Conservation (phyloP, 352 stramenopile genomes). For the Phytophthora tentaculata region DNA sequence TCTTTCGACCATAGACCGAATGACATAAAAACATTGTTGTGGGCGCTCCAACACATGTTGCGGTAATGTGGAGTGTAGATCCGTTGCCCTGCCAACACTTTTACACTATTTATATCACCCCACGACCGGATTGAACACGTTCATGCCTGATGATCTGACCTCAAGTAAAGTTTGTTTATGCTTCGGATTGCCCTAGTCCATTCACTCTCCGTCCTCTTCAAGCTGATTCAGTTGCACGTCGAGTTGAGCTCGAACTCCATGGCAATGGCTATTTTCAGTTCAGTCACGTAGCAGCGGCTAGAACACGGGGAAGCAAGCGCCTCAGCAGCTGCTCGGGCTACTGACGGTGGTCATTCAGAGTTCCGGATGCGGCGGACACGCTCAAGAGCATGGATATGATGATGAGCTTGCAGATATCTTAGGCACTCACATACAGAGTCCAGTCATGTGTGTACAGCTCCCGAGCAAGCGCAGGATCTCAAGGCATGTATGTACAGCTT, state of each 20-base stretch:
- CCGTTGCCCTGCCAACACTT: not conserved
- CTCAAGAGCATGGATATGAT: too few relatives aligned
- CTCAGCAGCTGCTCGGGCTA: constrained; percentile 39
- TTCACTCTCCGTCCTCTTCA: not conserved
- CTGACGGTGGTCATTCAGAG: too few relatives aligned
- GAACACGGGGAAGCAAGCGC: constrained; percentile 38
- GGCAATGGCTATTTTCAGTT: not conserved
- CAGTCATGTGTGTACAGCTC: too few relatives aligned
- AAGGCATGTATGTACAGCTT: too few relatives aligned
- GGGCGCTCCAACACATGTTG: too few relatives aligned
- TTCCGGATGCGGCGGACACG: too few relatives aligned
- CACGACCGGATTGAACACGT: constrained; percentile 2
- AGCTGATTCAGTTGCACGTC: not conserved
- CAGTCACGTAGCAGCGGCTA: constrained; percentile 32
- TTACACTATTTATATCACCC: not conserved
- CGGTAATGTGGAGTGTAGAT: too few relatives aligned
- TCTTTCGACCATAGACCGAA: too few relatives aligned
- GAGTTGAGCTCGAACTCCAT: not conserved
- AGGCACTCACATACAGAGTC: too few relatives aligned
- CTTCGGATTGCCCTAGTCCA: constrained; percentile 1
- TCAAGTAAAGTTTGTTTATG: constrained; percentile 8
- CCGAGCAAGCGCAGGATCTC: too few relatives aligned
- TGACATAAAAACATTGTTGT: too few relatives aligned
- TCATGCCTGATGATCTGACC: constrained; percentile 14
- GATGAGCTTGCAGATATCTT: too few relatives aligned